phyloP scores from a whole-genome alignment of 2,329 filamentous ascomycete species.

The Sphaerulina vaccinii region DNA sequence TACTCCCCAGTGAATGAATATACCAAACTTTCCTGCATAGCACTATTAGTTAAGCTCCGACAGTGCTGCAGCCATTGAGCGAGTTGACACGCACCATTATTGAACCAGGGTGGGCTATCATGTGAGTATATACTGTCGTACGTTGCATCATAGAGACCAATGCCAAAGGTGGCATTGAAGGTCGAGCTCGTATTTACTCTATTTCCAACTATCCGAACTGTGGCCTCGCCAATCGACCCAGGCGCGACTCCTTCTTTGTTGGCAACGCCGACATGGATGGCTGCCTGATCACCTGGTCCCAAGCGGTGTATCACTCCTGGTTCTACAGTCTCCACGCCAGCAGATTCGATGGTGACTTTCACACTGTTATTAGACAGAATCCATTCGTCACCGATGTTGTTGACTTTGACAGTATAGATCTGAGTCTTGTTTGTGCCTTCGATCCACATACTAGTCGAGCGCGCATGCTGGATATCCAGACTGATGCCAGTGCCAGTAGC shows the following conservation, averaged over 20 bases:
- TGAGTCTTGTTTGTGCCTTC: slow-evolving; percentile 42
- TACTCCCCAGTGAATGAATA: slow-evolving; percentile 60
- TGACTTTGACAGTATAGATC: slow-evolving; percentile 41
- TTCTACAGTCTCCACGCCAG: slow-evolving; percentile 37
- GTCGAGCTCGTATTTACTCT: slow-evolving; percentile 31
- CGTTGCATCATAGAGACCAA: slow-evolving; percentile 25
- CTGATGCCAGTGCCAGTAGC: slow-evolving; percentile 28
- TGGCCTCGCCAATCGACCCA: slow-evolving; percentile 36
- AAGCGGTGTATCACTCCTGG: slow-evolving; percentile 42
- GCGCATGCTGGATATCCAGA: slow-evolving; percentile 41
- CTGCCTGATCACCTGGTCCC: slow-evolving; percentile 42
- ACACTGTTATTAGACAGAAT: slow-evolving; percentile 38
- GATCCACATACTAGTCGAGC: slow-evolving; percentile 44
- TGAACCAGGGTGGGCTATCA: slow-evolving; percentile 55
- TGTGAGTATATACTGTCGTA: slow-evolving; percentile 36
- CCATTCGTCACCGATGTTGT: slow-evolving; percentile 40
- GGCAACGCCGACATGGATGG: slow-evolving; percentile 40
- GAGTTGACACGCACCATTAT: too few relatives aligned
- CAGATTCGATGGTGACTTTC: slow-evolving; percentile 37
- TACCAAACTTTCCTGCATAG: slow-evolving; percentile 60
- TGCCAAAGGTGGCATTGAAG: slow-evolving; percentile 41
- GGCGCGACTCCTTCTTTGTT: slow-evolving; percentile 35
- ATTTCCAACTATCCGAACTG: slow-evolving; percentile 31
- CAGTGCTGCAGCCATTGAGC: too few relatives aligned
- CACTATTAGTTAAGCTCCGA: too few relatives aligned